These are phyloP conservation scores for Trichosporon sp. DNA, from an alignment of 1,284 basidiomycete genomes.

Conservation along the genomic window DNA sequence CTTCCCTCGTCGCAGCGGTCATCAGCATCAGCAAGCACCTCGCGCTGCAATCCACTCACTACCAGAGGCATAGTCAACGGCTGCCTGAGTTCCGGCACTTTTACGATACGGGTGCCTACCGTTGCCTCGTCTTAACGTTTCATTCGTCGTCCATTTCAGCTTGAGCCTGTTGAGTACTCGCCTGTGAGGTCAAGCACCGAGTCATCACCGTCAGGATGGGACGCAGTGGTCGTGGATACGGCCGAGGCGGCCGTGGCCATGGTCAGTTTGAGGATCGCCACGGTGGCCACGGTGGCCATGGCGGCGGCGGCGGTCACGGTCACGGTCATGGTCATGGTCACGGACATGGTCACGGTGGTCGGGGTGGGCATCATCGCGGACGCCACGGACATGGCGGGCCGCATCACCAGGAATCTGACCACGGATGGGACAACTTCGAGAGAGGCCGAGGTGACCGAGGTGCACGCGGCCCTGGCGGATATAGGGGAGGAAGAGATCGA, in stretches of 20 bases:
- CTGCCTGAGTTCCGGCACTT: conserved; percentile 1
- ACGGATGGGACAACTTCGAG: conserved; percentile 2
- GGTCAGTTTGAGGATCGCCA: neutral
- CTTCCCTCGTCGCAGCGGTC: conserved; percentile 1
- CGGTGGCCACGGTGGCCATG: neutral
- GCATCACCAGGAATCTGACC: neutral
- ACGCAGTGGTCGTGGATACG: neutral
- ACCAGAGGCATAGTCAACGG: conserved; percentile 1
- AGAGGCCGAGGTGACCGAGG: neutral
- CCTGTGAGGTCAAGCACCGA: neutral
- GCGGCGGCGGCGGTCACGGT: neutral
- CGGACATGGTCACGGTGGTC: conserved; percentile 2
- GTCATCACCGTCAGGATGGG: neutral
- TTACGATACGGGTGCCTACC: neutral
- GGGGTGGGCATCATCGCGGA: neutral
- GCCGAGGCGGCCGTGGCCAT: neutral
- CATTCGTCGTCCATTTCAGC: neutral
- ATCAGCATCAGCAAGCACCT: neutral
- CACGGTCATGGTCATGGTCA: neutral
- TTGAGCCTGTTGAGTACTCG: neutral
- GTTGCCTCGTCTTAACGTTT: neutral
- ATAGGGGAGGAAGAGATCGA: neutral
- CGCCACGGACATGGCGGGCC: neutral
- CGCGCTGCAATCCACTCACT: neutral
- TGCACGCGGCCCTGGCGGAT: neutral